Conservation (phyloP, 495 filamentous ascomycete species). For the Tuber indicum region DNA sequence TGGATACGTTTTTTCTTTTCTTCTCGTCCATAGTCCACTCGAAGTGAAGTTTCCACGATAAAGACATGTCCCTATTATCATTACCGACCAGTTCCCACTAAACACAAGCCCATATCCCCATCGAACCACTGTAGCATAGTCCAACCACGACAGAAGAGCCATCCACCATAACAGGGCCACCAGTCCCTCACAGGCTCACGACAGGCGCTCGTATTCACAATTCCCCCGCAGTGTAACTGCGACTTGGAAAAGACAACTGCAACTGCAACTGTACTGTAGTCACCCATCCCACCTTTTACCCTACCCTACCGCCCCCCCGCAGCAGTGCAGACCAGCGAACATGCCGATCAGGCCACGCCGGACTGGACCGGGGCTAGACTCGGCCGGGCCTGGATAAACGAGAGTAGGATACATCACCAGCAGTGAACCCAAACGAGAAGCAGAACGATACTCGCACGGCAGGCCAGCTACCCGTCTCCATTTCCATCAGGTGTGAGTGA, state of each 20-base stretch:
- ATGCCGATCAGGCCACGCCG: not conserved
- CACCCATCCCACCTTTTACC: not conserved
- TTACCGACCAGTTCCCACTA: not conserved
- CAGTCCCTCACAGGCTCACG: not conserved
- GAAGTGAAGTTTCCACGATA: no score
- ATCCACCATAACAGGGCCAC: not conserved
- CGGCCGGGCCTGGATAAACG: no score
- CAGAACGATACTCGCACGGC: not conserved
- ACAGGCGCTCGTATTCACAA: not conserved
- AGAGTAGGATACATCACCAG: not conserved
- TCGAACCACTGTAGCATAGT: not conserved
- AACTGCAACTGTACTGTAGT: not conserved
- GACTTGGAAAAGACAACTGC: not conserved
- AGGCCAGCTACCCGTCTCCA: not conserved
- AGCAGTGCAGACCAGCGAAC: not conserved
- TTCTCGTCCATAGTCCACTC: no score
- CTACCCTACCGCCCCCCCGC: not conserved
- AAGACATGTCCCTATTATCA: not conserved
- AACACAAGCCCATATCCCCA: not conserved
- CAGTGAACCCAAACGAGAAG: not conserved
- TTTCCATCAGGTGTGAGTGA: no score
- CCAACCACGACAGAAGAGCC: not conserved
- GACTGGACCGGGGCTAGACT: not conserved
- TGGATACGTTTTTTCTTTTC: not conserved
- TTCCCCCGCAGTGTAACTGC: not conserved